Evolutionary conservation across 345 rosid species (phyloP), one percentile per base, ranked within the genome.

Genomic region (Brassica rapa): DNA sequence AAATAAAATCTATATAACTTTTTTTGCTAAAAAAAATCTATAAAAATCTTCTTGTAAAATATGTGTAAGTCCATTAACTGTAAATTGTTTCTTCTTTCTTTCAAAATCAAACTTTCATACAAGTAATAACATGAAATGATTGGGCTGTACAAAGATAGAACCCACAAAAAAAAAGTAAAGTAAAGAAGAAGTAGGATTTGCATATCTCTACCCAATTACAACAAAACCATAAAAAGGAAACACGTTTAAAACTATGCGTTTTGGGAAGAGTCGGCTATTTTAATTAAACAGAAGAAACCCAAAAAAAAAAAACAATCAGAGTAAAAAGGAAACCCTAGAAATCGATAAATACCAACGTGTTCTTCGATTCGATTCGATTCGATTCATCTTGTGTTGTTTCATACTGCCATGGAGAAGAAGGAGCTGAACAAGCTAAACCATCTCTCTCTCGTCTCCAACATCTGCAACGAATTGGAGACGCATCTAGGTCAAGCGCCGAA

Each of bases 401-500:
- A 6, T 32, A 6, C 37, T 32, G 41, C 14, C 2, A 80, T 80
- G 83, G 79, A 70, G 10, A 81, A 85, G 11, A 85, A 86, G 16
- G 85, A 85, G 8, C 62, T 91, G 7, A 83, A 51, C 35, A 78
- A 84, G 35, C 46, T 75, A 23, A 84, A 82, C 14, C 76, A 82
- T 12, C 83, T 84, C 23, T 82, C 81, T 4, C 91, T 94, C 11
- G 93, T 94, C 62, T 92, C 98, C 78, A 92, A 94, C 73, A 92
- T 94, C 5, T 88, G 96, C 62, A 84, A 90, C 30, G 98, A 92
- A 72, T 80, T 94, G 11, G 93, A 94, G 70, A 89, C 88, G 8
- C 98, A 92, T 75, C 25, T 94, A 19, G 96, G 98, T 27, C 70
- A 86, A n/a, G 89, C 85, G 6, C 93, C 91, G 62, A 91, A 94